Evolutionary conservation across 305 asterid genomes (phyloP).

Genomic region (Fraxinus dipetala): DNA sequence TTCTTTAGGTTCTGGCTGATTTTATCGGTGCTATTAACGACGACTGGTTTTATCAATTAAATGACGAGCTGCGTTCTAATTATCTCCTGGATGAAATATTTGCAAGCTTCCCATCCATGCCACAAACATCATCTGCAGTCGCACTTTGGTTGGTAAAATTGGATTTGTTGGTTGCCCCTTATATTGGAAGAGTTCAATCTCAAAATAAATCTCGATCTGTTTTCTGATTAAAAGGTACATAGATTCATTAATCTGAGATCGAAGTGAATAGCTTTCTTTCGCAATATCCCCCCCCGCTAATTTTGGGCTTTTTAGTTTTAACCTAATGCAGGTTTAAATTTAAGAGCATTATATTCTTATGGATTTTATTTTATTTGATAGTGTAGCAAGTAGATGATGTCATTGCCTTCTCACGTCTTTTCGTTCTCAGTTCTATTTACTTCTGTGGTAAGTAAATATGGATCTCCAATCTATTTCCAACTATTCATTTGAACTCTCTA

Average conservation of each 20-base stretch:
- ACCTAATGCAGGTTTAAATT: slow-evolving; percentile 18
- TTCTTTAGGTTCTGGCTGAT: slow-evolving; percentile 77
- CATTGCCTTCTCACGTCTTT: neutral
- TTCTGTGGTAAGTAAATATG: neutral
- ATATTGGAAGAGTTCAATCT: slow-evolving; percentile 36
- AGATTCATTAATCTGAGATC: slow-evolving; percentile 10
- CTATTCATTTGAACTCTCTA: neutral
- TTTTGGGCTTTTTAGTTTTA: slow-evolving; percentile 7
- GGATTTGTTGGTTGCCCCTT: slow-evolving; percentile 66
- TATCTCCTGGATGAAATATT: slow-evolving; percentile 52
- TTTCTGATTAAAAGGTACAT: slow-evolving; percentile 49
- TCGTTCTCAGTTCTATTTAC: neutral
- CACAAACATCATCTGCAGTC: slow-evolving; percentile 77
- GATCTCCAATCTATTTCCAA: neutral
- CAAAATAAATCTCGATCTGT: slow-evolving; percentile 26
- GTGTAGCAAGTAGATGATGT: neutral
- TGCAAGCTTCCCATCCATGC: slow-evolving; percentile 64
- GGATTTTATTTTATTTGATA: neutral
- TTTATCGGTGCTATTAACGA: slow-evolving; percentile 72
- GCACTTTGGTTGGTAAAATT: slow-evolving; percentile 88
- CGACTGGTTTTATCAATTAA: slow-evolving; percentile 57
- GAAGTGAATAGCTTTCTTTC: slow-evolving; percentile 3
- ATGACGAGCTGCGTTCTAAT: slow-evolving; percentile 31
- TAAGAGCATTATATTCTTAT: neutral
- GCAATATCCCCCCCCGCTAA: neutral